Percentiles rank a stretch among this genome's conserved stretches.
Conservation (phyloP, 768 basidiomycete species). For the Mycena leptocephala region DNA sequence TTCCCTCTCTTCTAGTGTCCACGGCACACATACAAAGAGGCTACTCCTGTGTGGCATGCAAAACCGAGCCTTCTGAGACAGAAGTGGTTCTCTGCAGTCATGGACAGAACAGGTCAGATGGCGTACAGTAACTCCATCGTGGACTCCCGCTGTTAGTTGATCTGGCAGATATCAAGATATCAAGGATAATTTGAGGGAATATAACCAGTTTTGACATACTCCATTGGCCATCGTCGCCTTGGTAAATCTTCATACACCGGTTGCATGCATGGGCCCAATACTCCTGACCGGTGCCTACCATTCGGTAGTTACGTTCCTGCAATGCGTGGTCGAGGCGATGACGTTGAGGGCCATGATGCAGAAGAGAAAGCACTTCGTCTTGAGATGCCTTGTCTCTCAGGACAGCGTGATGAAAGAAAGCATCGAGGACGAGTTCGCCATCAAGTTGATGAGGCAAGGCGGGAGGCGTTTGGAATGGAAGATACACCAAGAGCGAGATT, state of each 20-base stretch:
- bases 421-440: neutral
- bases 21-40: no score
- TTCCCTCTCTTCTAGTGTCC: no score
- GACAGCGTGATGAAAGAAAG: neutral
- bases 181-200: neutral
- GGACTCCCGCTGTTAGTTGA: constrained; percentile 19
- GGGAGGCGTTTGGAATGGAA: neutral
- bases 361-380: neutral
- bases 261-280: constrained; percentile 20
- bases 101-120: no score
- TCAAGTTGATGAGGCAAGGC: neutral
- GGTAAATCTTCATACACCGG: constrained; percentile 12
- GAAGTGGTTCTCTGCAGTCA: no score
- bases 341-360: neutral
- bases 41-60: no score
- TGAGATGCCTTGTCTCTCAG: neutral
- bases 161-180: neutral
- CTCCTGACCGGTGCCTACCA: constrained; percentile 17
- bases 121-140: no score
- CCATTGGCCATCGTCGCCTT: constrained; percentile 2
- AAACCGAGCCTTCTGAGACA: no score
- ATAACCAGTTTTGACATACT: neutral
- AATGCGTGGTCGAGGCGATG: neutral
- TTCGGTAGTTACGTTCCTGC: neutral
- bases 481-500: neutral